Base-by-base conservation (phyloP, 1,284 basidiomycete species). In the Vanrija sp. region DNA sequence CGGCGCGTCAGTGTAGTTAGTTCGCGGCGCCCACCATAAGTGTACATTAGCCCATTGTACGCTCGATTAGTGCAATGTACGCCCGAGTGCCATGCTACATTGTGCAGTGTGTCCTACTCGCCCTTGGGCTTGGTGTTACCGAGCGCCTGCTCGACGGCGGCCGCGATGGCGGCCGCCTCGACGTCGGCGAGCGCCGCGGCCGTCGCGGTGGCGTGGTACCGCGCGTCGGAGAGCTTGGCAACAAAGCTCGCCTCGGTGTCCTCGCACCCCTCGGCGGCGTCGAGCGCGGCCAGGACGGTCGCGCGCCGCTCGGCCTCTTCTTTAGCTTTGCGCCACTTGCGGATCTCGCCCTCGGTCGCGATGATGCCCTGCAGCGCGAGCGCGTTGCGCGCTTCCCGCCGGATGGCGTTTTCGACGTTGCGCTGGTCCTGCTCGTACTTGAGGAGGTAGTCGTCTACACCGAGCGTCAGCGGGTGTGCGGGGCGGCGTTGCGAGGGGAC, bases 311-410 rank as follows among this genome's bases (percentile, higher is more conserved):
- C 61, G 39, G 65, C 74, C 51, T 79, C 78, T 63, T 69, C 73
- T 58, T 77, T 78, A 19, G 79, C 81, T 12, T 34, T 34, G 68
- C 83, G 86, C 90, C 90, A 93, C 69, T 84, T 85, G 40, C 83
- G 80, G 46, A 92, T 91, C 66, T 88, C 89, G 10, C 85, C 84
- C 74, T 93, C 90, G 8, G 89, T 91, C 5, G 85, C 84, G 55
- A 92, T 82, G 46, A 88, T 79, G 18, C 59, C 59, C 59, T 83
- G 81, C 39, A 83, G 80, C 14, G 86, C 84, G 52, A 93, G 81
- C 51, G 89, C 88, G 42, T 86, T 78, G 29, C 87, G 81, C 14
- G 90, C 90, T 69, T 88, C 81, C 49, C 83, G 81, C 29, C 90
- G 83, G 40, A 91, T 76, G 8, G 80, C 76, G 62, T 85, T 84